These are phyloP conservation scores for Penicillium sumatraense DNA, from an alignment of 2,329 filamentous ascomycete genomes.

Conservation along the genomic window DNA sequence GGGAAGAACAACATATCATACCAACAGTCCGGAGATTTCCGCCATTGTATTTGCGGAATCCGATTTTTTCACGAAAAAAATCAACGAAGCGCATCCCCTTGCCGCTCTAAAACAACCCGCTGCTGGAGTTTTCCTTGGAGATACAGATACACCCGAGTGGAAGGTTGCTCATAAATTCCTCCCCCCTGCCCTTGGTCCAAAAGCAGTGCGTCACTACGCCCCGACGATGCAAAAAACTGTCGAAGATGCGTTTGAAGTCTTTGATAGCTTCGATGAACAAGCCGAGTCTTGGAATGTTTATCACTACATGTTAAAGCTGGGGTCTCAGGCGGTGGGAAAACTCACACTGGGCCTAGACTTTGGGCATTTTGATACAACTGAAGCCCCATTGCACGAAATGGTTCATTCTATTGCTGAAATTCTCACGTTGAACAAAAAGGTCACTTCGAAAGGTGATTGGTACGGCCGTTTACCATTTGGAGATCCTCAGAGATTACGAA, in stretches of 20 bases:
- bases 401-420: conserved; percentile 56
- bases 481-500: conserved; percentile 52
- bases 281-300: conserved; percentile 54
- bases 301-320: conserved; percentile 56
- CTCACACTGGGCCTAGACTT: conserved; percentile 52
- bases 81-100: conserved; percentile 42
- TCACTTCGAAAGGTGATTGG: conserved; percentile 60
- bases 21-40: conserved; percentile 56
- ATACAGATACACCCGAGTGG: conserved; percentile 38
- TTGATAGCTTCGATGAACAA: conserved; percentile 54
- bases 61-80: conserved; percentile 60
- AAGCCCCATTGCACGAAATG: conserved; percentile 58
- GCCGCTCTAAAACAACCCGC: conserved; percentile 29
- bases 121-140: conserved; percentile 38
- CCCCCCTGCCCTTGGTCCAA: conserved; percentile 22
- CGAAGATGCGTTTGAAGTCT: conserved; percentile 55
- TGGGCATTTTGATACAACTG: conserved; percentile 46
- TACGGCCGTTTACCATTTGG: conserved; percentile 63
- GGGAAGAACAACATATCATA: conserved; percentile 55
- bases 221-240: conserved; percentile 63
- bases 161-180: conserved; percentile 62
- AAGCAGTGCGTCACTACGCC: conserved; percentile 48
- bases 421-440: conserved; percentile 63
- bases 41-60: conserved; percentile 54
- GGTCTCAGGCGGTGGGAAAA: conserved; percentile 50